Base-by-base conservation (phyloP, 139 green algal genomes). In the Picochlorum costavermella region DNA sequence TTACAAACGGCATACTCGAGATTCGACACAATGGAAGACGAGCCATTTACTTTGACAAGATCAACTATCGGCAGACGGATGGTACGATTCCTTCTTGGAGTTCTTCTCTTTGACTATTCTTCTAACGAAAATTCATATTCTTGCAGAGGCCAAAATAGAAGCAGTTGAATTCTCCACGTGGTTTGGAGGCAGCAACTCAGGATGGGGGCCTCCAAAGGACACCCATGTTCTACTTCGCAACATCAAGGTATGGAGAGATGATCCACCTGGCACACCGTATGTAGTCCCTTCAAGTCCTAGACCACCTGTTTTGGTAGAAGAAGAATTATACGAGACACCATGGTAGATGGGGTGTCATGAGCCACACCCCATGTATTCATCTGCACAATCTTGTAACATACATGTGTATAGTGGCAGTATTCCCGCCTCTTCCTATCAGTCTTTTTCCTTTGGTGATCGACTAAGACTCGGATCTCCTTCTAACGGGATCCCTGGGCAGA, bases 201-300 rank as follows among this genome's bases (percentile, higher is more conserved):
- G 23, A 14, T 70, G 64, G 64, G 50, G 14, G 0, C 64, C 64
- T 50, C 25, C 64, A 20, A 14, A 26, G 6, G 50, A 64, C 23
- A 70, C 64, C 44, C 61, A 64, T 29, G 23, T 60, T 20, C 1
- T 70, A 6, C 50, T 70, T n/a, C 20, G 49, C 23, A 70, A 70
- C 49, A 51, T 70, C 26, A 64, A 59, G 23, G 14, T 31, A 28
- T 64, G 58, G 58, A 49, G 58, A 25, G 25, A 29, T 50, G 58
- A 64, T 31, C 20, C 23, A 17, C 58, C 58, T 17, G 17, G 12
- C 6, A 14, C 43, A 9, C 58, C 58, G 23, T 49, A 23, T 44
- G 58, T 51, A 33, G 25, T 53, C 6, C 46, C 46, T 12, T 53
- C 46, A 20, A 53, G 46, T 23, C 46, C 46, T 28, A 6, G 46